Evolutionary conservation across 1,284 basidiomycete species (phyloP), one percentile per base, ranked within the genome.

Genomic region (Polyporus tsugae): DNA sequence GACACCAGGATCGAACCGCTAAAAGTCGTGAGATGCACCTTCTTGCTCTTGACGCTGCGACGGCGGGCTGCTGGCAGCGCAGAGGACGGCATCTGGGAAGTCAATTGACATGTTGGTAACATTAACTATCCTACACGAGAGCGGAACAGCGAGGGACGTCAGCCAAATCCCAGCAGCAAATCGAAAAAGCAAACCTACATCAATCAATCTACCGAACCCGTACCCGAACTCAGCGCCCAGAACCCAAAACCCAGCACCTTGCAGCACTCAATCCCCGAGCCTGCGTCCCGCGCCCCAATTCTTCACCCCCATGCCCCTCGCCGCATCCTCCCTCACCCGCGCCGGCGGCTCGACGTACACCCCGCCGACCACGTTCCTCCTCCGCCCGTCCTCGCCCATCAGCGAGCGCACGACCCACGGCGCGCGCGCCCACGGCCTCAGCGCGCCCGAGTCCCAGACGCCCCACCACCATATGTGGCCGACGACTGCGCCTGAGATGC

Each of bases 401-500:
- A 77, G 70, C 42, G 71, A 69, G 58, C 71, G 78, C 67, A 86
- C 61, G 82, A 82, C 85, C 22, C 71, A 72, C 13, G 84, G 84
- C 53, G 84, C 84, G 35, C 66, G 71, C 33, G 75, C 84, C 36
- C 72, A 75, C 44, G 65, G 36, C 9, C 70, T 59, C 11, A 78
- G 61, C 17, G 70, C 68, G 1, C 76, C 67, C 10, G 71, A 72
- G 25, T 78, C 86, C 84, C 87, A 89, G 15, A 91, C 82, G 46
- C 85, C 79, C 88, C 90, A 91, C 89, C 90, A 93, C 92, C 93
- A 95, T 3, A 87, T 78, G 76, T 96, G 93, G 0, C 93, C 95
- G 0, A 91, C 85, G 49, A 94, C 82, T 25, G 92, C 84, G 1
- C 95, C 95, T 0, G 91, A 91, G 38, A 93, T 77, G 60, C 86